Base-by-base conservation (phyloP, 768 basidiomycete species). In the Mycena metata region DNA sequence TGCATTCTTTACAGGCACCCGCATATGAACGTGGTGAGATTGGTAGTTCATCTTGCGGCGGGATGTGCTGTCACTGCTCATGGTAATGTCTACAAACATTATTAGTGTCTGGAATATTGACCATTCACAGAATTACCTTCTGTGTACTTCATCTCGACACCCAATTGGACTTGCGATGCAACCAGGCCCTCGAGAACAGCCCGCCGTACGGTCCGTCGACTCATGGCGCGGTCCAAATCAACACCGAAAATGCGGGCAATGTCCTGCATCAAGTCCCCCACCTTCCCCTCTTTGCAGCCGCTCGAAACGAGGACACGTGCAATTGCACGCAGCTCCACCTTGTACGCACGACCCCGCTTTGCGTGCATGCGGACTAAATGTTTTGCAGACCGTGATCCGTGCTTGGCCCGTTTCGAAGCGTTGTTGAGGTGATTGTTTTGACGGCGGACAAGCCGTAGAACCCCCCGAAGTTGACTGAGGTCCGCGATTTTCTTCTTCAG, bases 21-120 rank as follows among this genome's bases (percentile, higher is more conserved):
- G 57, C 15, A 64, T 36, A 21, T 54, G 43, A 17, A 64, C 35
- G 42, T 71, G 70, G 35, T 64, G 66, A 0, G 56, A 30, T 33
- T 68, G 54, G 54, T 67, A 71, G 26, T 71, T 60, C 24, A 26
- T 26, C 9, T 68, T 49, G n/a, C 61, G n/a, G n/a, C n/a, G n/a
- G n/a, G n/a, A n/a, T n/a, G n/a, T n/a, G n/a, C n/a, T n/a, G n/a
- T n/a, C n/a, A 45, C 58, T 60, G 26, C 67, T 69, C 24, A 66
- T 45, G 30, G 70, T 72, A 43, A 69, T 15, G 21, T 58, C 70
- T 72, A 51, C 36, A 26, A 9, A 30, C 23, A 15, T 35, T 47
- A 36, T 60, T 46, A 59, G 45, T 30, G 23, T 2, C 58, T 26
- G 58, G 16, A 52, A 41, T 51, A 43, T 13, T 52, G 21, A 52